These are phyloP conservation scores for Rhodomyrtus psidioides DNA, from an alignment of 441 rosid species.

Conservation along the genomic window DNA sequence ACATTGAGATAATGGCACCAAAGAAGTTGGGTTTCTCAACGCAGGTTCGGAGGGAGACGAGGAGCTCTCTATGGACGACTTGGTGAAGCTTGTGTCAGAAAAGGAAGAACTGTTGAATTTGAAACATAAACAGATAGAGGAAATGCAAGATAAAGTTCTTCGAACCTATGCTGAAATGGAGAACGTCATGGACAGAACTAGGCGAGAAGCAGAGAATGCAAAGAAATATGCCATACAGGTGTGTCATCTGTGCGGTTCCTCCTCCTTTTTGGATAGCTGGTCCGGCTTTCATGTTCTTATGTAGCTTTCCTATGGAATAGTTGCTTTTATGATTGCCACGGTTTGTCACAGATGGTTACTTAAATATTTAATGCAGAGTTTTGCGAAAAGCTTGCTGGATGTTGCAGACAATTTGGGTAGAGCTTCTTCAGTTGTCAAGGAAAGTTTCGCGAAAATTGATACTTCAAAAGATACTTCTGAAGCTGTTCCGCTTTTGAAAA, in stretches of 20 bases:
- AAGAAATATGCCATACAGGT: constrained; percentile 95
- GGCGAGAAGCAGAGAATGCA: constrained; percentile 78
- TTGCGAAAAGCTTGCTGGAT: constrained; percentile 76
- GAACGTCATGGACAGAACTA: constrained; percentile 77
- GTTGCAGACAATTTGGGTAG: constrained; percentile 90
- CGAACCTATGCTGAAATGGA: constrained; percentile 84
- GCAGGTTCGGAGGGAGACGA: constrained; percentile 44
- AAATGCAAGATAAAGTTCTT: constrained; percentile 78
- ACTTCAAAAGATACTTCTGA: constrained; percentile 48
- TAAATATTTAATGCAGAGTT: constrained; percentile 42
- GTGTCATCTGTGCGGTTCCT: neutral
- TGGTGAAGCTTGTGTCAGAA: constrained; percentile 63
- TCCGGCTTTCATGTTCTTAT: neutral
- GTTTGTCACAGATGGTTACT: neutral
- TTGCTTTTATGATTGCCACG: neutral
- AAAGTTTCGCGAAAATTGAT: constrained; percentile 62
- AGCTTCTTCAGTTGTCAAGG: constrained; percentile 87
- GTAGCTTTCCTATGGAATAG: neutral
- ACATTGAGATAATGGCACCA: constrained; percentile 28
- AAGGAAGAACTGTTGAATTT: constrained; percentile 65
- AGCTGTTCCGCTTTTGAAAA: constrained; percentile 64
- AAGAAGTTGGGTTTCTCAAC: constrained; percentile 39
- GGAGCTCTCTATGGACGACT: constrained; percentile 57
- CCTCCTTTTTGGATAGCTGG: neutral
- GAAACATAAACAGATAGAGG: constrained; percentile 55